Evolutionary conservation across 2,329 filamentous ascomycete species (phyloP).

Genomic region (Sporothrix pallida): DNA sequence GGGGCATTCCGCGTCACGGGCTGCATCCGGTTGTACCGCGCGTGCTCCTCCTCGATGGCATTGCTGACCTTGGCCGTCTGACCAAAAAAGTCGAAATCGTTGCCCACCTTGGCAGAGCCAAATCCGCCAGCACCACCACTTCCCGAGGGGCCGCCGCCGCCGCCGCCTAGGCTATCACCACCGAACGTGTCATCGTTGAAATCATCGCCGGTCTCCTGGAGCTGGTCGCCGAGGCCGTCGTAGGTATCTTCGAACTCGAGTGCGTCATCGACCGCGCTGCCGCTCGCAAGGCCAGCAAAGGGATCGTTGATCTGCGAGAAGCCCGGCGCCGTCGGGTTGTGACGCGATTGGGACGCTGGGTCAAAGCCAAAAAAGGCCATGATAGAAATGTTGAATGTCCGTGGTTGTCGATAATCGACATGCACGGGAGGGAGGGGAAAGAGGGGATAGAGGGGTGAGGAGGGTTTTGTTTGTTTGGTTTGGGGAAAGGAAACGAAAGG

Average conservation of each 20-base stretch:
- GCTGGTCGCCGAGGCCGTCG: slow-evolving; percentile 87
- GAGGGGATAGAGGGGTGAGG: slow-evolving; percentile 1
- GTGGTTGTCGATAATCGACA: slow-evolving; percentile 24
- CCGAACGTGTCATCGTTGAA: slow-evolving; percentile 98
- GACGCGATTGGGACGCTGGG: slow-evolving; percentile 54
- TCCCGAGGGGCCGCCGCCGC: slow-evolving; percentile 11
- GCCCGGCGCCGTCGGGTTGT: slow-evolving; percentile 72
- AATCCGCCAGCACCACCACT: slow-evolving; percentile 44
- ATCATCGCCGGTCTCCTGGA: slow-evolving; percentile 89
- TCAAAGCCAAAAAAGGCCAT: slow-evolving; percentile 97
- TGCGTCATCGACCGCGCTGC: slow-evolving; percentile 64
- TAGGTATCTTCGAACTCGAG: slow-evolving; percentile 95
- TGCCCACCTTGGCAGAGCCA: slow-evolving; percentile 67
- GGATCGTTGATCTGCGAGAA: slow-evolving; percentile 86
- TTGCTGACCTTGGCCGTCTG: slow-evolving; percentile 85
- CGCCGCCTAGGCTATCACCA: slow-evolving; percentile 50
- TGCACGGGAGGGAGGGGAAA: neutral
- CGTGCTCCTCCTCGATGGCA: slow-evolving; percentile 88
- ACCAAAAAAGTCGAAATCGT: slow-evolving; percentile 97
- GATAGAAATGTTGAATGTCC: slow-evolving; percentile 35
- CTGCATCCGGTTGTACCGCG: slow-evolving; percentile 78
- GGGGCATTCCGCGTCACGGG: slow-evolving; percentile 58
- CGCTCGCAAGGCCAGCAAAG: slow-evolving; percentile 79
- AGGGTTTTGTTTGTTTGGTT: neutral
- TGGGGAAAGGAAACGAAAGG: neutral